phyloP scores from a whole-genome alignment of 345 rosid species.

The Lenwebbia sp. region DNA sequence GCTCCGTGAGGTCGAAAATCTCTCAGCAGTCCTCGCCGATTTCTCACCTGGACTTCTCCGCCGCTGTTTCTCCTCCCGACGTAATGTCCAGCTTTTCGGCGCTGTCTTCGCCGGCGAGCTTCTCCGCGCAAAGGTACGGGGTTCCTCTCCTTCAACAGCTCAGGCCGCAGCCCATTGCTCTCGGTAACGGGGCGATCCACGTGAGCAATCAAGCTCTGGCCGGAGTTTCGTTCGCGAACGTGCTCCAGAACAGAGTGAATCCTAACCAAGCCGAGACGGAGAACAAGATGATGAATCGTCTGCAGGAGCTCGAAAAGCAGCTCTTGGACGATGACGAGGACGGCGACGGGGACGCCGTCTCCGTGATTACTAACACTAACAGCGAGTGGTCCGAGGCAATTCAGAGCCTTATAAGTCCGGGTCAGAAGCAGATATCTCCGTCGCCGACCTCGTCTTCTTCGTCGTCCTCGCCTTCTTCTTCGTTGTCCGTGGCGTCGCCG shows the following conservation, averaged over 20 bases:
- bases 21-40: constrained; percentile 35
- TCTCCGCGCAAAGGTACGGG: constrained; percentile 36
- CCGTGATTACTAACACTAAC: constrained; percentile 58
- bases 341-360: constrained; percentile 53
- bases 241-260: constrained; percentile 16
- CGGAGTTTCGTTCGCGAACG: constrained; percentile 24
- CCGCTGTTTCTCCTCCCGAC: constrained; percentile 6
- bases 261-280: constrained; percentile 28
- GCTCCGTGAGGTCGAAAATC: constrained; percentile 69
- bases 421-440: constrained; percentile 30
- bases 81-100: background rate
- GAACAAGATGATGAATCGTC: constrained; percentile 59
- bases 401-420: constrained; percentile 39
- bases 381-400: constrained; percentile 82
- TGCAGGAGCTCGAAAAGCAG: constrained; percentile 77
- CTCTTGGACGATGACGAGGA: constrained; percentile 63
- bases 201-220: background rate
- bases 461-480: constrained; percentile 56
- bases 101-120: constrained; percentile 10
- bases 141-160: constrained; percentile 50
- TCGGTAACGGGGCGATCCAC: background rate
- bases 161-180: constrained; percentile 6
- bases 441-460: constrained; percentile 67
- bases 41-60: constrained; percentile 26
- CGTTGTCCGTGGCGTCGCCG: constrained; percentile 57